Evolutionary conservation across 768 basidiomycete species (phyloP).

Genomic region (Tylopilus plumbeoviolaceoides): DNA sequence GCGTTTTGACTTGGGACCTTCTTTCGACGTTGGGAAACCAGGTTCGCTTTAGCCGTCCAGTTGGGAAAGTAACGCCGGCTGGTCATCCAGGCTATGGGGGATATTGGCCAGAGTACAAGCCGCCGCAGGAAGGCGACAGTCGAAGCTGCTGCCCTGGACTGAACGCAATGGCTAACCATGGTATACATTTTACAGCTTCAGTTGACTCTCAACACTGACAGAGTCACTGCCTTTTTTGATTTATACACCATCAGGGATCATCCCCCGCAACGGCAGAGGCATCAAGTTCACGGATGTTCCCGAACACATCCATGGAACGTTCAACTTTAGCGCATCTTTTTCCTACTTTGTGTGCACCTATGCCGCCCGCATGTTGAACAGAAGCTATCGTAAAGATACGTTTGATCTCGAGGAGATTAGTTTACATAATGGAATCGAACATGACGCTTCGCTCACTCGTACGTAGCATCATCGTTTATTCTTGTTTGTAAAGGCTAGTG

Average conservation of each 20-base stretch:
- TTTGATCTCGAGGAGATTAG: constrained; percentile 51
- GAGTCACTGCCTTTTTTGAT: neutral
- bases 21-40: constrained; percentile 15
- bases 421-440: constrained; percentile 15
- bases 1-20: constrained; percentile 10
- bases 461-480: neutral
- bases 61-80: constrained; percentile 49
- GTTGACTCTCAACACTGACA: neutral
- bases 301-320: constrained; percentile 44
- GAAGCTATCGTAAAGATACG: constrained; percentile 50
- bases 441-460: constrained; percentile 30
- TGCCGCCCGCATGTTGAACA: constrained; percentile 54
- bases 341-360: constrained; percentile 58
- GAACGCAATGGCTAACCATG: constrained; percentile 80
- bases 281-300: constrained; percentile 52
- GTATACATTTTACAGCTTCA: constrained; percentile 30
- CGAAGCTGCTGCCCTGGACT: constrained; percentile 67
- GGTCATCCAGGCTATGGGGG: constrained; percentile 55
- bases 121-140: constrained; percentile 60
- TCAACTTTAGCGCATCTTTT: constrained; percentile 68
- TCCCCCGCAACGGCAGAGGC: constrained; percentile 60
- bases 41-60: constrained; percentile 26
- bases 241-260: constrained; percentile 29
- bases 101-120: constrained; percentile 62
- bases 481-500: neutral